Evolutionary conservation across 495 filamentous ascomycete species (phyloP).

Genomic region (Penicillium lagena): DNA sequence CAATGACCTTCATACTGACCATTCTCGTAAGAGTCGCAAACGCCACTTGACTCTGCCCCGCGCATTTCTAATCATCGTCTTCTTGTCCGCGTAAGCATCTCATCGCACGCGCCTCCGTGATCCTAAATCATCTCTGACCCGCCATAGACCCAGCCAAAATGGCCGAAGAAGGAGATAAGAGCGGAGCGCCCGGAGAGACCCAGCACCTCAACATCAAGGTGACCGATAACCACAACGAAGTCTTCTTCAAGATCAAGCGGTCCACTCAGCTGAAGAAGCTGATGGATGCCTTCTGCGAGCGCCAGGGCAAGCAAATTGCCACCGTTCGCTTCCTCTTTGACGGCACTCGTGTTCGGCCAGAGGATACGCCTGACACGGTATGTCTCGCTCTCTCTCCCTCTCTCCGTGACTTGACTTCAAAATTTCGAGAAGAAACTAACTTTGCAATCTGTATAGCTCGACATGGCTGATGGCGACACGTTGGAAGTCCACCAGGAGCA

Average conservation of each 20-base stretch:
- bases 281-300: slow-evolving; percentile 98
- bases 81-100: not conserved
- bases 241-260: slow-evolving; percentile 99
- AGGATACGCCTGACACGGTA: slow-evolving; percentile 88
- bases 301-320: slow-evolving; percentile 79
- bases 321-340: slow-evolving; percentile 96
- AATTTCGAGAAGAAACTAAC: slow-evolving; percentile 2
- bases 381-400: slow-evolving; percentile 29
- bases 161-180: slow-evolving; percentile 29
- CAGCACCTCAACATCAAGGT: slow-evolving; percentile 99
- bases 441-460: slow-evolving; percentile 52
- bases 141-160: slow-evolving; percentile 4
- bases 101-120: no score
- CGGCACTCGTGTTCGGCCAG: slow-evolving; percentile 79
- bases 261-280: slow-evolving; percentile 93
- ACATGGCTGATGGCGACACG: slow-evolving; percentile 95
- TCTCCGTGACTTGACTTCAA: not conserved
- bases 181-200: slow-evolving; percentile 46
- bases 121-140: slow-evolving; percentile 10
- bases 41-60: not conserved
- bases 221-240: slow-evolving; percentile 99
- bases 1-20: no score
- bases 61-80: not conserved
- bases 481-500: slow-evolving; percentile 99
- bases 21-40: not conserved